Evolutionary conservation across 2,329 filamentous ascomycete species (phyloP).

Genomic region (Epichloe aotearoae): DNA sequence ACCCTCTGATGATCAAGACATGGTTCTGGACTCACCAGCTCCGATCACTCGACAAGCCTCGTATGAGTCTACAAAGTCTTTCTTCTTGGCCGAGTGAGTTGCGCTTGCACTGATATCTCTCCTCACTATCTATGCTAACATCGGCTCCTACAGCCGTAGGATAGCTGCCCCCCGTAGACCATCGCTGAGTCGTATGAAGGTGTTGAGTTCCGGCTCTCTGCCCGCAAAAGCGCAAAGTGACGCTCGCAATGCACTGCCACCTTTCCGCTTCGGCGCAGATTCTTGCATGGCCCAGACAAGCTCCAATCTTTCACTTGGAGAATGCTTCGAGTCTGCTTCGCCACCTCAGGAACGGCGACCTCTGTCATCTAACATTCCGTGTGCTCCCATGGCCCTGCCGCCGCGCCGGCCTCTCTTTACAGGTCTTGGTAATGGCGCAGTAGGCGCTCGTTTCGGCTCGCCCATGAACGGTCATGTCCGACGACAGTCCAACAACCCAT

Average conservation of each 20-base stretch:
- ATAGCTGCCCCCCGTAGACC: conserved; percentile 60
- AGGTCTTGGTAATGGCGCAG: conserved; percentile 36
- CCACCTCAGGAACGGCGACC: conserved; percentile 58
- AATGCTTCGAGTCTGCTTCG: conserved; percentile 65
- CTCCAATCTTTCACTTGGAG: conserved; percentile 50
- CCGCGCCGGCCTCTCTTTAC: conserved; percentile 54
- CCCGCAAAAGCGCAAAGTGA: conserved; percentile 48
- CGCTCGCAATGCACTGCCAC: conserved; percentile 42
- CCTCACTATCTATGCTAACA: conserved; percentile 3
- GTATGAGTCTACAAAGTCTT: conserved; percentile 35
- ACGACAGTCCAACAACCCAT: conserved; percentile 59
- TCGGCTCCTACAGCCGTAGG: conserved; percentile 39
- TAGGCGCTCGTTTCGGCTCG: conserved; percentile 54
- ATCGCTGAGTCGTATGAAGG: conserved; percentile 61
- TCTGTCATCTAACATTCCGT: conserved; percentile 47
- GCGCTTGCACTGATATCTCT: conserved; percentile 8
- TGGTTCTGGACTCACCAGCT: conserved; percentile 45
- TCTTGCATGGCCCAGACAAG: conserved; percentile 15
- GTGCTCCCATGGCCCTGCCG: conserved; percentile 39
- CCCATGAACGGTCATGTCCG: conserved; percentile 59
- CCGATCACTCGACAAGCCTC: conserved; percentile 32
- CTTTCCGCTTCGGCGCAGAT: conserved; percentile 58
- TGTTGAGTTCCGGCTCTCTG: conserved; percentile 54
- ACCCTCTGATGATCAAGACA: conserved; percentile 27
- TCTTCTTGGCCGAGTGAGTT: conserved; percentile 40